Evolutionary conservation across 768 basidiomycete species (phyloP).

Genomic region (Kwoniella dendrophila): DNA sequence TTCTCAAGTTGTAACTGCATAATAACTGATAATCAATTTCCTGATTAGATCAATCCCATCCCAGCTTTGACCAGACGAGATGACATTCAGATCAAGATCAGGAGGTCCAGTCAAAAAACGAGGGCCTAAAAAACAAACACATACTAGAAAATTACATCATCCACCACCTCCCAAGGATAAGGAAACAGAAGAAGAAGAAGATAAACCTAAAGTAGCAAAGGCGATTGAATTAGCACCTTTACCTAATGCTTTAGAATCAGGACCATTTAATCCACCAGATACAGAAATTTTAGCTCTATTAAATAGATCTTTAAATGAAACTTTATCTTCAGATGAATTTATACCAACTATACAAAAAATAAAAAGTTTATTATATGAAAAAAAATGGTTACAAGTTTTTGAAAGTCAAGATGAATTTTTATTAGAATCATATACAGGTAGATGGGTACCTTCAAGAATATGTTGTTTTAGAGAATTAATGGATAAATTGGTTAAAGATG

Average conservation of each 20-base stretch:
- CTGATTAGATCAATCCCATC: background rate
- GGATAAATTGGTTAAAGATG: constrained; percentile 11
- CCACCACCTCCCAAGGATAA: constrained; percentile 28
- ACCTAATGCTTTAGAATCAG: constrained; percentile 10
- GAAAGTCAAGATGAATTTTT: constrained; percentile 27
- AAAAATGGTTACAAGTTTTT: constrained; percentile 54
- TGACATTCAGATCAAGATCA: constrained; percentile 45
- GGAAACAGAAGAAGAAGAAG: constrained; percentile 1
- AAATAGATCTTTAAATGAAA: constrained; percentile 25
- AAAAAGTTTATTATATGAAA: constrained; percentile 51
- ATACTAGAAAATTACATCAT: constrained; percentile 43
- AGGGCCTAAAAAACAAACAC: constrained; percentile 20
- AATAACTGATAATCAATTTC: too few species aligned
- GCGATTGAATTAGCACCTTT: constrained; percentile 5
- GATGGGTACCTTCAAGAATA: constrained; percentile 54
- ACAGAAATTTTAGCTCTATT: constrained; percentile 41
- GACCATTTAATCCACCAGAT: constrained; percentile 39
- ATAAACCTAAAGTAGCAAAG: constrained; percentile 1
- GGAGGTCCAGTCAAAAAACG: constrained; percentile 39
- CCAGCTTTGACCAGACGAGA: constrained; percentile 5
- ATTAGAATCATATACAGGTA: constrained; percentile 49
- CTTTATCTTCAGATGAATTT: constrained; percentile 37
- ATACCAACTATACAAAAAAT: constrained; percentile 44
- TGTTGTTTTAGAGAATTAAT: constrained; percentile 53
- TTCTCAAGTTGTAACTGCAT: background rate